Evolutionary conservation across 495 filamentous ascomycete species (phyloP), one percentile per base, ranked within the genome.

Genomic region (Annulohypoxylon moriforme): DNA sequence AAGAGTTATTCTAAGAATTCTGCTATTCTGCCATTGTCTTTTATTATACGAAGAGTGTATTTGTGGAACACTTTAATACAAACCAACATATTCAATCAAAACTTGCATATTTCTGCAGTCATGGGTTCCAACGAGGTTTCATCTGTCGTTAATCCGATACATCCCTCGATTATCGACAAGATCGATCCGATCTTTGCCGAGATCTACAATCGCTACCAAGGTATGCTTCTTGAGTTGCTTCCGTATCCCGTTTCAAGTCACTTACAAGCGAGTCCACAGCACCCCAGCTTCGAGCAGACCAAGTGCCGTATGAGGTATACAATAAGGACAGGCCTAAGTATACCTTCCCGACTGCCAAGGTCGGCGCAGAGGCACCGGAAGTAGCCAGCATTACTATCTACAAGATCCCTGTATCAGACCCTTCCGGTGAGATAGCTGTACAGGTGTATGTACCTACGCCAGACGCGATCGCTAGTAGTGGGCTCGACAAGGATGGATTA

Each of bases 241-340:
- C 34, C 29, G 9, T 38, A 14, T 14, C 11, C 24, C 55, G 7
- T 60, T 64, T 25, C 20, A 16, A 36, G 62, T 61, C 47, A 46
- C 68, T 66, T 16, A 73, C 40, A 11, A 33, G 31, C n/a, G 49
- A 52, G 7, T 22, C 8, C 8, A 50, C 18, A 73, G 71, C 71
- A 9, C 18, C 60, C 5, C 46, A 34, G 33, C 66, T 78, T 13
- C 71, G 76, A 22, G 77, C 76, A 27, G 78, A 81, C 56, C 80
- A 81, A 68, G 80, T 81, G 11, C 63, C 73, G 10, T 81, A 80
- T 59, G 77, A 79, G 44, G 71, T 75, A n/a, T 81, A 81, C 62
- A 76, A 79, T n/a, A 52, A 22, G 25, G 70, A 81, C 58, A 69
- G 71, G n/a, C 44, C 70, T 40, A 74, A 73, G 53, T 80, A 80